These are phyloP conservation scores for Globisporangium spiculum DNA, from an alignment of 352 stramenopile genomes.

Conservation along the genomic window DNA sequence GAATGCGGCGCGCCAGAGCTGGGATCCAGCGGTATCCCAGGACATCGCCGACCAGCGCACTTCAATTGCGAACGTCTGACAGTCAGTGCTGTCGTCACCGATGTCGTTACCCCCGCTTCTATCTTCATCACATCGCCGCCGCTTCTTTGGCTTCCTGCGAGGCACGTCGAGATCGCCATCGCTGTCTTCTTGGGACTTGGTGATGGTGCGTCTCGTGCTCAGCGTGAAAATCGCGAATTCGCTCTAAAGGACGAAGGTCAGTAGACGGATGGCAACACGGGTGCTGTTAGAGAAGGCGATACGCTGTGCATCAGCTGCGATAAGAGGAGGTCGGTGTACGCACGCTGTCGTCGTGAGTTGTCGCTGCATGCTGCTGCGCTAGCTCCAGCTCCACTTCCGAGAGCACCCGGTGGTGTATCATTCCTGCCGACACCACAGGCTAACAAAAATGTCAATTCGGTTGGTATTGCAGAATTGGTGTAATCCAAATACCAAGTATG, in stretches of 20 bases:
- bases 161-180: constrained; percentile 18
- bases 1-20: constrained; percentile 57
- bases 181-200: constrained; percentile 6
- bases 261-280: neutral
- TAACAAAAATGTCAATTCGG: neutral
- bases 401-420: neutral
- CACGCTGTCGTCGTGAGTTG: neutral
- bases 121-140: neutral
- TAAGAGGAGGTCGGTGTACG: neutral
- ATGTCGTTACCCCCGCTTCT: neutral
- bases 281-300: neutral
- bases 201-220: neutral
- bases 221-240: constrained; percentile 12
- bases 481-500: neutral
- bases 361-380: constrained; percentile 2
- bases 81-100: neutral
- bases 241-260: neutral
- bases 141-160: constrained; percentile 2
- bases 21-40: constrained; percentile 36
- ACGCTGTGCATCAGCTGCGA: neutral
- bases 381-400: constrained; percentile 11
- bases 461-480: neutral
- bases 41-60: constrained; percentile 16
- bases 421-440: neutral
- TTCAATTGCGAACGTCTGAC: constrained; percentile 21